Evolutionary conservation across 2,329 filamentous ascomycete species (phyloP).

Genomic region (Dryadomyces quercus-mongolicae): DNA sequence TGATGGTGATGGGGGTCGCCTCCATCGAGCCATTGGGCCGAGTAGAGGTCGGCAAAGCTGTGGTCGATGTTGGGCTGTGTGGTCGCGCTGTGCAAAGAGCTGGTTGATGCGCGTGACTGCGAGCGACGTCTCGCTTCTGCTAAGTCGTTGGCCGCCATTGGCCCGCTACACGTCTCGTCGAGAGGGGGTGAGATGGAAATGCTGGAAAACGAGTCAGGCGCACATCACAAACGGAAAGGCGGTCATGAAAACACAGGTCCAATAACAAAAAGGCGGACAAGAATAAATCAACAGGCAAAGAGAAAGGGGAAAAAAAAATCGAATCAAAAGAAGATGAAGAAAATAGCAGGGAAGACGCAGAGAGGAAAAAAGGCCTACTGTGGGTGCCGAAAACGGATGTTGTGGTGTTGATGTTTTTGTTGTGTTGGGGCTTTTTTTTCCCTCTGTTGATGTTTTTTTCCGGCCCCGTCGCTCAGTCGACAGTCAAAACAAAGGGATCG

Average conservation of each 20-base stretch:
- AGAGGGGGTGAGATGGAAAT: not conserved
- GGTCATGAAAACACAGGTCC: not conserved
- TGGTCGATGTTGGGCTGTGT: constrained; percentile 41
- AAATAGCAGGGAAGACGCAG: not conserved
- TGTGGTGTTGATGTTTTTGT: constrained; percentile 9
- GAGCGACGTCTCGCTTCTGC: constrained; percentile 36
- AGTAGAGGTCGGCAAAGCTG: constrained; percentile 32
- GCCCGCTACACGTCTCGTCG: constrained; percentile 15
- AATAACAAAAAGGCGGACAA: not conserved
- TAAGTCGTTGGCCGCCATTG: constrained; percentile 20
- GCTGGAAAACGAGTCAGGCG: not conserved
- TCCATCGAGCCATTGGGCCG: constrained; percentile 33
- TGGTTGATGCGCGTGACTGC: constrained; percentile 42
- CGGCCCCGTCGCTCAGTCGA: constrained; percentile 5
- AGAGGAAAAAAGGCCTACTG: not conserved
- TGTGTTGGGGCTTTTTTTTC: not conserved
- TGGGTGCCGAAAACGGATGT: constrained; percentile 1
- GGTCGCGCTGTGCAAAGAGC: constrained; percentile 41
- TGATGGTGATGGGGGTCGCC: constrained; percentile 27
- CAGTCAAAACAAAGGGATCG: constrained; percentile 7
- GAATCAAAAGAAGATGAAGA: not conserved
- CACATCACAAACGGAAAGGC: constrained; percentile 1
- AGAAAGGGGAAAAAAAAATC: not conserved
- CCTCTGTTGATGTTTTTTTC: constrained; percentile 7
- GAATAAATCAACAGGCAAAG: not conserved